phyloP scores from a whole-genome alignment of 345 rosid species.

The Syzygium aqueum region DNA sequence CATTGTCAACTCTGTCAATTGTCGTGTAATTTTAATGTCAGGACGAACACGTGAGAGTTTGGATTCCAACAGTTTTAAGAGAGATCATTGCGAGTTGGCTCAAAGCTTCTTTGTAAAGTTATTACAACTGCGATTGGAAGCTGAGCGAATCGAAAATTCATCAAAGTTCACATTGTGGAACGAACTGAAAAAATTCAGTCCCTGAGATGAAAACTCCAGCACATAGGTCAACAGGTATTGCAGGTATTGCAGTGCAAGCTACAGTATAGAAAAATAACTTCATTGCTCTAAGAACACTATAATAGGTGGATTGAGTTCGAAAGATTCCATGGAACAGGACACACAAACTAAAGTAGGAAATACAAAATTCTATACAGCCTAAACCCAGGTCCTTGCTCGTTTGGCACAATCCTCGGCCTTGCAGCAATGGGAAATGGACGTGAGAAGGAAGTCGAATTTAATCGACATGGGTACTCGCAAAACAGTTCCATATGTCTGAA shows the following conservation, averaged over 20 bases:
- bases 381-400: neutral
- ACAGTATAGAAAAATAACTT: neutral
- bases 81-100: neutral
- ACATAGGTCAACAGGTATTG: neutral
- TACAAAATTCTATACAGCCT: neutral
- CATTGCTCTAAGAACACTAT: neutral
- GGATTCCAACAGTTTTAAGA: neutral
- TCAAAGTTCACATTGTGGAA: neutral
- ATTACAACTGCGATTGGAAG: neutral
- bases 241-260: neutral
- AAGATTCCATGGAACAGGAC: neutral
- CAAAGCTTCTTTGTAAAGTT: neutral
- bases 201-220: neutral
- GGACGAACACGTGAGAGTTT: neutral
- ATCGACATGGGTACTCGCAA: slow-evolving; percentile 8
- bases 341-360: neutral
- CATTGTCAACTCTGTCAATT: neutral
- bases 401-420: neutral
- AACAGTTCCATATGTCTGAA: slow-evolving; percentile 23
- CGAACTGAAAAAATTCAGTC: neutral
- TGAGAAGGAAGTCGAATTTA: neutral
- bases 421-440: neutral
- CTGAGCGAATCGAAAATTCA: neutral
- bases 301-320: neutral
- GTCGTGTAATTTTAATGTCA: neutral